Base-by-base conservation (phyloP, 768 basidiomycete genomes). In the Leccinum subtestaceum region DNA sequence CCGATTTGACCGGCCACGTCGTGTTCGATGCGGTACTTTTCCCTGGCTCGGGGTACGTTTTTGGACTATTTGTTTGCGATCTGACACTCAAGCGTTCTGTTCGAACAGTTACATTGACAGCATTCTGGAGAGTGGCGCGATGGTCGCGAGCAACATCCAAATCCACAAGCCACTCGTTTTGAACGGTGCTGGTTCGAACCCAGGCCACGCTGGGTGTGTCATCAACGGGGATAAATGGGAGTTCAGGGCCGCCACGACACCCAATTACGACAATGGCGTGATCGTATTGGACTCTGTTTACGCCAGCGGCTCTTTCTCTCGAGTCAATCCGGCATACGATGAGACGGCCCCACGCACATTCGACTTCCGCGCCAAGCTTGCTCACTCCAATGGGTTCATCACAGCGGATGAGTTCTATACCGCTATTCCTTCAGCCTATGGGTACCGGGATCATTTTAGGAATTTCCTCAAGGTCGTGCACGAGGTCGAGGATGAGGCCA, bases 21-120 rank as follows among this genome's bases (percentile, higher is more conserved):
- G 77, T 81, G 40, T 72, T 74, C 27, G 76, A 76, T 1, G 78
- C 80, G 21, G 71, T 78, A 0, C 79, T 81, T 25, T 76, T 80
- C 75, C 78, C 46, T 25, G 79, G 78, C 13, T 73, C 79, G 17
- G 80, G 78, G 19, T 81, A 66, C 52, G 62, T 43, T 19, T 43
- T 77, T 2, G 70, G 73, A 55, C 29, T 10, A 6, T 25, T 36
- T 58, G 19, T 52, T 36, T 21, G 45, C 38, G 5, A 15, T 38
- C 52, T 38, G 5, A 27, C 7, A 3, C 46, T 63, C 29, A 67
- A 54, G 10, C n/a, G 0, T 38, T 62, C 6, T 43, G 23, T 17
- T 0, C 29, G 29, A 29, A 0, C 19, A 71, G 70, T 2, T 72
- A 72, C 21, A 38, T 70, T 21, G 71, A 72, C 56, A 68, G 69